phyloP scores from a whole-genome alignment of 208 protist species.

The Trypanosoma brucei region DNA sequence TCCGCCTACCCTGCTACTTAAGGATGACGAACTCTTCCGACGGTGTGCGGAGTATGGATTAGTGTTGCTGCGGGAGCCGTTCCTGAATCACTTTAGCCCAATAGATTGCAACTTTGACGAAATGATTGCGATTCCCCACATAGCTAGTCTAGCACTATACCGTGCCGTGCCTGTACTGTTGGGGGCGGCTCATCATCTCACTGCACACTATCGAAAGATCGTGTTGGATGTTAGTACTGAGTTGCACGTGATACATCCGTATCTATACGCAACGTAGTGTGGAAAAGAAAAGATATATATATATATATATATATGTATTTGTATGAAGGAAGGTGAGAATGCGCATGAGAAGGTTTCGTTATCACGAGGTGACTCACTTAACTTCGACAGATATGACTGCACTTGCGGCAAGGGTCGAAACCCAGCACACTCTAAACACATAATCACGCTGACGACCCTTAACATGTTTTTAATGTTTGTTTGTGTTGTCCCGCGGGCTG shows the following conservation, averaged over 20 bases:
- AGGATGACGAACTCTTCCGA: conserved; percentile 24
- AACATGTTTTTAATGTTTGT: too few species aligned
- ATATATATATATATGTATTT: conserved; percentile 20
- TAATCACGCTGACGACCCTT: too few species aligned
- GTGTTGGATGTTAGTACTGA: conserved; percentile 41
- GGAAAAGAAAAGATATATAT: conserved; percentile 2
- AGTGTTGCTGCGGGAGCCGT: conserved; percentile 36
- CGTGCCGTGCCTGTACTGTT: conserved; percentile 44
- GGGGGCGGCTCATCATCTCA: conserved; percentile 19
- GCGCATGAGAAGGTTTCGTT: too few species aligned
- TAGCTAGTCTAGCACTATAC: conserved; percentile 43
- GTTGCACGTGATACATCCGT: conserved; percentile 63
- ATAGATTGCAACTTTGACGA: conserved; percentile 46
- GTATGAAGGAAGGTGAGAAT: conserved; percentile 5
- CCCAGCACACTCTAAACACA: too few species aligned
- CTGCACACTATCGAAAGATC: conserved; percentile 37
- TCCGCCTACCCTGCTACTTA: conserved; percentile 13
- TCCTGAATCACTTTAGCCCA: conserved; percentile 55
- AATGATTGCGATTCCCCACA: conserved; percentile 58
- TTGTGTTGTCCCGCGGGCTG: too few species aligned
- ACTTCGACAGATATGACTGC: too few species aligned
- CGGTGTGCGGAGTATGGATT: conserved; percentile 30
- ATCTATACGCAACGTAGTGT: conserved; percentile 20
- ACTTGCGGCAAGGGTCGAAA: too few species aligned
- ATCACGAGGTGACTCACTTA: too few species aligned